phyloP scores from a whole-genome alignment of 768 basidiomycete genomes.

The Amanita muscaria region DNA sequence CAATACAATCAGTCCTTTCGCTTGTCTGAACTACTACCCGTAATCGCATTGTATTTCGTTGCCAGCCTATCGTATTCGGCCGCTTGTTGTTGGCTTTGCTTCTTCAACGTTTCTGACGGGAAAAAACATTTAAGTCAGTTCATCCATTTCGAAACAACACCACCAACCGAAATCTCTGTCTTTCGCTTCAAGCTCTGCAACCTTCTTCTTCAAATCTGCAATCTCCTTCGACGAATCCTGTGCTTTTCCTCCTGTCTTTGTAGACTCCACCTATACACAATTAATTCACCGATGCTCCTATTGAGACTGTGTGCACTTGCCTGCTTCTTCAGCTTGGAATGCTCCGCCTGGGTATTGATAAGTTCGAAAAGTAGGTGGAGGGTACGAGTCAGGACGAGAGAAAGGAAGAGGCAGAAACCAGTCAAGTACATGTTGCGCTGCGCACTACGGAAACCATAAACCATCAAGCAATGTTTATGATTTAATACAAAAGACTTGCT shows the following conservation, averaged over 20 bases:
- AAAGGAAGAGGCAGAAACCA: constrained; percentile 91
- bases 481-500: constrained; percentile 57
- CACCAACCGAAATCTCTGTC: constrained; percentile 56
- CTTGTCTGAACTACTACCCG: constrained; percentile 50
- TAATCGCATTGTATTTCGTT: constrained; percentile 63
- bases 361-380: constrained; percentile 91
- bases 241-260: constrained; percentile 14
- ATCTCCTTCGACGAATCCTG: constrained; percentile 47
- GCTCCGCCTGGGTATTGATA: constrained; percentile 83
- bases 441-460: constrained; percentile 35
- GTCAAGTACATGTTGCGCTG: constrained; percentile 92
- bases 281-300: no score
- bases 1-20: constrained; percentile 63
- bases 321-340: constrained; percentile 69
- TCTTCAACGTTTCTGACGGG: constrained; percentile 62
- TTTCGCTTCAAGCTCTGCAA: constrained; percentile 49
- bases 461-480: not conserved
- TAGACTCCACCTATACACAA: constrained; percentile 9
- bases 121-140: not conserved
- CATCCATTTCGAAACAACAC: not conserved
- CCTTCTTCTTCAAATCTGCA: constrained; percentile 57
- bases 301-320: constrained; percentile 25
- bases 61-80: constrained; percentile 79
- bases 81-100: constrained; percentile 71
- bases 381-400: constrained; percentile 85